Evolutionary conservation across 1,139 yeast genomes (phyloP), one percentile per base, ranked within the genome.

Genomic region (Suhomyces coccinellae): DNA sequence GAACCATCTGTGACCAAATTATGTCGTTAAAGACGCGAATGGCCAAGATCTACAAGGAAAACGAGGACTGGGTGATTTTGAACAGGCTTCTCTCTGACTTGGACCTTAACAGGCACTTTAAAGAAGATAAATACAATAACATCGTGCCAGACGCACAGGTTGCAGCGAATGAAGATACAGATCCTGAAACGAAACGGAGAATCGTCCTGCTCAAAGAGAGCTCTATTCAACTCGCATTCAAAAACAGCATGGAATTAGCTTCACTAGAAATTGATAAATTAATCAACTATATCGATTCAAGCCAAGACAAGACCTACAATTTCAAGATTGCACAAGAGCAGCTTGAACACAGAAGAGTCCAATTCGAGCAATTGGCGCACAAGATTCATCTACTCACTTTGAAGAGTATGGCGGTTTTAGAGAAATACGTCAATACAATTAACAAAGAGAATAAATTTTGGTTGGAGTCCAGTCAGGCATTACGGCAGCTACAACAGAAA

Each of bases 371-470:
- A 15, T 27, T 66, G 6, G 45, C 63, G 2, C 43, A 48, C 8
- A 43, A 50, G 15, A 60, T 60, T 41, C 66, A 65, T 36, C 38
- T 50, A 28, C 46, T 67, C 27, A 57, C 62, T 14, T 50, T 64
- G 11, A 68, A 69, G 47, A 65, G 58, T 40, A 59, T 69, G 59
- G 47, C 64, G 15, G 58, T 69, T 8, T 52, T 58, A 13, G 73
- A 69, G 44, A 58, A 57, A 47, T 67, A 62, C 45, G 50, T 61
- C 4, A 50, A 50, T 6, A 33, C 60, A 34, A 46, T 62, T 22
- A 36, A 55, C n/a, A 43, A 48, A 17, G 66, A 67, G 46, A 64
- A 66, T 42, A 48, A 52, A 22, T 64, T 59, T 40, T 66, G 73
- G 72, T 33, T 59, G 9, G 50, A 53, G 2, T 45, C 55, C 6